These are phyloP conservation scores for Cercospora brassicicola DNA, from an alignment of 2,329 filamentous ascomycete species.

Conservation along the genomic window DNA sequence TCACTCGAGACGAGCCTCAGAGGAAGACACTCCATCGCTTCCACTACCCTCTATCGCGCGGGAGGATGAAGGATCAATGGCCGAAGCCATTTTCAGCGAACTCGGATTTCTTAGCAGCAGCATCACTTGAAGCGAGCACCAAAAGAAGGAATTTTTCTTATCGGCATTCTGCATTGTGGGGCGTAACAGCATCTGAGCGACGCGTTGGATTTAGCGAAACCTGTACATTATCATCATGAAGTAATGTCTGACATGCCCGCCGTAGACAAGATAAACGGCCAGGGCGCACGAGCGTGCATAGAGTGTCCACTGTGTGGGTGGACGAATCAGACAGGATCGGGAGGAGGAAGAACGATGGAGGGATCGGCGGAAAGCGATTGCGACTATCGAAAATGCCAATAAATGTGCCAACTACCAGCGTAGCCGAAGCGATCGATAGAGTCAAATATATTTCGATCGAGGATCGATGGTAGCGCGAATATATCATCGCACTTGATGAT, in stretches of 20 bases:
- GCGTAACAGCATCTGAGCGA: neutral
- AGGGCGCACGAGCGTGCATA: neutral
- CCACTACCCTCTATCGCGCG: neutral
- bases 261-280: neutral
- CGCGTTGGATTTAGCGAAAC: neutral
- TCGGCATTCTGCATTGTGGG: neutral
- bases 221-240: neutral
- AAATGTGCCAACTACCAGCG: neutral
- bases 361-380: neutral
- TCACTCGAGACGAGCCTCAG: neutral
- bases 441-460: neutral
- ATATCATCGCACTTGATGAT: neutral
- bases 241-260: neutral
- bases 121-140: slow-evolving; percentile 19
- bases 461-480: neutral
- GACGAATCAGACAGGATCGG: neutral
- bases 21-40: slow-evolving; percentile 1
- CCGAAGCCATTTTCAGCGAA: slow-evolving; percentile 36
- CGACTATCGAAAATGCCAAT: neutral
- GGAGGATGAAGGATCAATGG: slow-evolving; percentile 24
- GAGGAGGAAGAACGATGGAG: neutral
- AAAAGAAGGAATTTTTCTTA: neutral
- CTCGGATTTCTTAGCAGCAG: slow-evolving; percentile 34
- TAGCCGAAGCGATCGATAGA: neutral
- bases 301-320: neutral